Evolutionary conservation across 192 early-diverging fungal species (phyloP).

Genomic region (Coemansia sp.): DNA sequence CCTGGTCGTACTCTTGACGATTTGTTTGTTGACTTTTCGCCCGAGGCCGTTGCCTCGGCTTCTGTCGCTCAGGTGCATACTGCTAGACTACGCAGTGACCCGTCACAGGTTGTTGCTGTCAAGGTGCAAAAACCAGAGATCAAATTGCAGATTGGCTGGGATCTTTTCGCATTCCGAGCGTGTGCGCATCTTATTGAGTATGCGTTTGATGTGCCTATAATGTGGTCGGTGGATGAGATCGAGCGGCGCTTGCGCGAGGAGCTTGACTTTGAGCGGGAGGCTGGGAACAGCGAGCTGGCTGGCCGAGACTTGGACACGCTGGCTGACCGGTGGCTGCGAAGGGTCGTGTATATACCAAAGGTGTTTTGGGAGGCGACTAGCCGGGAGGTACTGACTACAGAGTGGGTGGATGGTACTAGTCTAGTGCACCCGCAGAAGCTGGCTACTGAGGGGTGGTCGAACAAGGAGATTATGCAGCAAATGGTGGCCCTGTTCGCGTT

Average conservation of each 20-base stretch:
- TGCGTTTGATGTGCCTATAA: constrained; percentile 82
- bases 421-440: constrained; percentile 62
- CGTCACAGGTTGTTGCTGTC: constrained; percentile 71
- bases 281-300: constrained; percentile 74
- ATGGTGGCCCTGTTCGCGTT: constrained; percentile 81
- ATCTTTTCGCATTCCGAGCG: constrained; percentile 71
- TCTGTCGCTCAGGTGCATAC: constrained; percentile 95
- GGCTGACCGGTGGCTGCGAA: constrained; percentile 57
- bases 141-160: constrained; percentile 79
- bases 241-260: constrained; percentile 76
- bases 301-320: constrained; percentile 47
- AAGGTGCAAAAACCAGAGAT: constrained; percentile 96
- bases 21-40: constrained; percentile 75
- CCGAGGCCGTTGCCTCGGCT: constrained; percentile 77
- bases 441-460: constrained; percentile 33
- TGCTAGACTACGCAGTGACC: constrained; percentile 62
- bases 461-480: constrained; percentile 66
- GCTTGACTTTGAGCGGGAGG: constrained; percentile 90
- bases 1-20: constrained; percentile 58
- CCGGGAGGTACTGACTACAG: constrained; percentile 76
- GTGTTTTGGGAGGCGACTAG: constrained; percentile 75
- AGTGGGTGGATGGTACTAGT: constrained; percentile 88
- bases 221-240: constrained; percentile 78
- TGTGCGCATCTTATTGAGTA: constrained; percentile 70
- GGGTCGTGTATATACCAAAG: constrained; percentile 75